These are phyloP conservation scores for Solanum pimpinellifolium DNA, from an alignment of 257 asterid species.

Conservation along the genomic window DNA sequence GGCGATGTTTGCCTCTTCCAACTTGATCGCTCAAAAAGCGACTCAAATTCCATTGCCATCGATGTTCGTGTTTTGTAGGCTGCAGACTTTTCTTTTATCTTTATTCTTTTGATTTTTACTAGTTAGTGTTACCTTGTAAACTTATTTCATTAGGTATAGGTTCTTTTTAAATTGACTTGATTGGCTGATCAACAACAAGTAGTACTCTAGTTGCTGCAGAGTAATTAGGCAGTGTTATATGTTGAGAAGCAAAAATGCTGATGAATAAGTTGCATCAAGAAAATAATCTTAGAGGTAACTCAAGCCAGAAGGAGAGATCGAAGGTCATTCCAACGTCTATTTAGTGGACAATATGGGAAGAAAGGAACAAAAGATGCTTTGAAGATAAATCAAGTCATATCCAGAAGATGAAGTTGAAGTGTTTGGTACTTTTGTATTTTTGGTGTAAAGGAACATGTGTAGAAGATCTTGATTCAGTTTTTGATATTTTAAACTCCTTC, in stretches of 20 bases:
- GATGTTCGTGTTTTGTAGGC: background rate
- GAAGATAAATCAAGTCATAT: background rate
- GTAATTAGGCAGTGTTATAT: background rate
- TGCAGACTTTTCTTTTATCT: background rate
- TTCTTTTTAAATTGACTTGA: background rate
- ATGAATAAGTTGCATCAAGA: background rate
- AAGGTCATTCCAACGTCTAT: background rate
- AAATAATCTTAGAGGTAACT: background rate
- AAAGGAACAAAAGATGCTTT: background rate
- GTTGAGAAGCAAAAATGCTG: background rate
- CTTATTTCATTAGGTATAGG: background rate
- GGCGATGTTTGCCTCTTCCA: slow-evolving; percentile 17
- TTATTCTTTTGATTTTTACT: background rate
- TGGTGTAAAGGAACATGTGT: background rate
- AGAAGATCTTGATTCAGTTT: background rate
- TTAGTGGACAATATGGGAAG: background rate
- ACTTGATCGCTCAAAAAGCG: background rate
- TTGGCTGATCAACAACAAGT: background rate
- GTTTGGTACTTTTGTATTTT: background rate
- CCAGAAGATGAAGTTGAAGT: background rate
- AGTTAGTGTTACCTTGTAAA: background rate
- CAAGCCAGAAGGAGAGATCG: background rate
- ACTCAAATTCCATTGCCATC: background rate
- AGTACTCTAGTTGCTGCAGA: background rate
- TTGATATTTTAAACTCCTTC: background rate